Base-by-base conservation (phyloP, 116 monocot genomes). In the Trichopus zeylanicus region DNA sequence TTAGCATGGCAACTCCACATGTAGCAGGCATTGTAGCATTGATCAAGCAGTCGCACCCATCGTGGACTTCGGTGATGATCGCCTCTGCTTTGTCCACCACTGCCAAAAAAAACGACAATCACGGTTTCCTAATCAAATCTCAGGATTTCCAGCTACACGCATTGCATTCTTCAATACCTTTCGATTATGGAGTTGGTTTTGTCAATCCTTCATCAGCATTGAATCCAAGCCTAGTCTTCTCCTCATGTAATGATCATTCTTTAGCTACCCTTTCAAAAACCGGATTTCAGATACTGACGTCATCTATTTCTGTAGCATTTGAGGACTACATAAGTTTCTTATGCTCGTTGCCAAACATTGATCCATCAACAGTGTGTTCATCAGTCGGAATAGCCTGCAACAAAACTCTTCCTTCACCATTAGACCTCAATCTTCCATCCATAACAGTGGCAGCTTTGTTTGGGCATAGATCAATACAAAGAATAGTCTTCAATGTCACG, bases 1-100 rank as follows among this genome's bases (percentile, higher is more conserved):
- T 88, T 0, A 93, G 88, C 72, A 93, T 93, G 93, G 88, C 93
- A 9, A 55, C 85, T 0, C 88, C 93, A 1, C 93, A 93, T 29
- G 70, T 82, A 5, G 85, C 74, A 0, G 88, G 88, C 20, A 59
- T 88, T 13, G 93, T 85, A 1, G 85, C 93, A 21, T 66, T 88
- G 3, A 37, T 93, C 26, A 93, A 66, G 68, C 82, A 88, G 48
- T 1, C 3, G 0, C 78, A 77, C 53, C 79, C 85, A 0, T 35
- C 67, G 4, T 93, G 93, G 93, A 63, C 76, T 6, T 80, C 93
- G 10, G 59, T 88, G 6, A 78, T 75, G 77, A 78, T 88, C 10
- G 73, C 85, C 15, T 93, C 93, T 0, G 76, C 85, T 26, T 48
- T 93, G 24, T 72, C 71, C 35, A 85, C 88, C 5, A 88, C 88